A percentile compares a stretch with the other conserved stretches of the same genome.
Conservation (phyloP, 371 early-diverging fungal genomes). For the Mortierella sp. region DNA sequence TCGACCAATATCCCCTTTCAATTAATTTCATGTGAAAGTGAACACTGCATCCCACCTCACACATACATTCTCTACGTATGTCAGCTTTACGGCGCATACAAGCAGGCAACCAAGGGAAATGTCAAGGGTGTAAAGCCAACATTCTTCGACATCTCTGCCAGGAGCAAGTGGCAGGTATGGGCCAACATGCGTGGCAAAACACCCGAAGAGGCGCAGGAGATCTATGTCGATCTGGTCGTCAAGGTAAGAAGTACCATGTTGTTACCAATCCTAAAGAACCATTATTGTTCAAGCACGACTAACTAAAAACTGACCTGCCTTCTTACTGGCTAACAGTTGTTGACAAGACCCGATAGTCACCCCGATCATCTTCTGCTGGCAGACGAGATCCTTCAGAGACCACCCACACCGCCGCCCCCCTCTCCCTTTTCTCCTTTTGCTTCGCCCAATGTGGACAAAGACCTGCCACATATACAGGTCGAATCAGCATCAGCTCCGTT, state of each 20-base stretch:
- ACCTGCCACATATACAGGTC: conserved; percentile 15
- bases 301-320: background rate
- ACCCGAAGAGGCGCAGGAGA: conserved; percentile 22
- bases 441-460: conserved; percentile 19
- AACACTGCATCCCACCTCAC: background rate
- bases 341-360: conserved; percentile 33
- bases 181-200: conserved; percentile 49
- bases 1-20: too few species aligned
- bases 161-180: conserved; percentile 56
- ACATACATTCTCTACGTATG: background rate
- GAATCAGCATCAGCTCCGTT: background rate
- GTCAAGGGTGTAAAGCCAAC: conserved; percentile 39
- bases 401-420: conserved; percentile 20
- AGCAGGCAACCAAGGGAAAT: conserved; percentile 45
- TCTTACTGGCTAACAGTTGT: conserved; percentile 17
- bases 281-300: background rate
- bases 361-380: conserved; percentile 36
- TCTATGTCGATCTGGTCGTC: conserved; percentile 47
- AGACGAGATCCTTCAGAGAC: conserved; percentile 42
- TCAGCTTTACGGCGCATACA: conserved; percentile 54
- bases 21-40: conserved; percentile 4
- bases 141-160: conserved; percentile 45
- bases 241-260: conserved; percentile 26
- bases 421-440: conserved; percentile 4
- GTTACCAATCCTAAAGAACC: too few species aligned